A percentile compares a stretch with the other conserved stretches of the same genome.
These are phyloP conservation scores for Citrus medica DNA, from an alignment of 345 rosid genomes.

Conservation along the genomic window DNA sequence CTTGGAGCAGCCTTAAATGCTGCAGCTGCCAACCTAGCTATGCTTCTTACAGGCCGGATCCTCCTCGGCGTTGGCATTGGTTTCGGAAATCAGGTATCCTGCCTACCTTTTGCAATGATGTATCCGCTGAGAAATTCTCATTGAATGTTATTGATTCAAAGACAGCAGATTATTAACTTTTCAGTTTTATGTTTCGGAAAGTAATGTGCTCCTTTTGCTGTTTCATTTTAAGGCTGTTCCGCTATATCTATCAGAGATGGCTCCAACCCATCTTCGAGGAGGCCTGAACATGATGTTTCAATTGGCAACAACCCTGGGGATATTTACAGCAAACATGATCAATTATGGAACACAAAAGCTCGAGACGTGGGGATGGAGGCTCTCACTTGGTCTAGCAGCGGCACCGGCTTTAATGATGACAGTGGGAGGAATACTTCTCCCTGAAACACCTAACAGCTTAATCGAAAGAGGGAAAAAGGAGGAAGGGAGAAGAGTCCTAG, in stretches of 20 bases:
- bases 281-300: slow-evolving; percentile 94
- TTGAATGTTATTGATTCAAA: background rate
- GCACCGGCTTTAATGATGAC: slow-evolving; percentile 80
- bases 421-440: slow-evolving; percentile 64
- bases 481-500: slow-evolving; percentile 59
- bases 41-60: slow-evolving; percentile 83
- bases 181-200: background rate
- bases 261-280: slow-evolving; percentile 93
- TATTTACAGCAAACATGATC: slow-evolving; percentile 91
- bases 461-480: slow-evolving; percentile 60
- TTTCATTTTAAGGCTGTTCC: slow-evolving; percentile 62
- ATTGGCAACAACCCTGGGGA: slow-evolving; percentile 81
- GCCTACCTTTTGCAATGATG: background rate
- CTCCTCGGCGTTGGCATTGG: slow-evolving; percentile 95
- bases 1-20: slow-evolving; percentile 73
- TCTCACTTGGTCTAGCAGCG: slow-evolving; percentile 90
- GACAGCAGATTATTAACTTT: background rate
- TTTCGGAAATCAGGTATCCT: slow-evolving; percentile 85
- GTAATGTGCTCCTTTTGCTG: background rate
- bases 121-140: background rate
- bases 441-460: slow-evolving; percentile 92
- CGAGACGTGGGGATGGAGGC: slow-evolving; percentile 93
- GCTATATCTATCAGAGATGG: slow-evolving; percentile 85
- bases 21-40: slow-evolving; percentile 54
- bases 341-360: slow-evolving; percentile 82